Conservation (phyloP, 1,139 yeast genomes). For the Geotrichum cucujoidarum region DNA sequence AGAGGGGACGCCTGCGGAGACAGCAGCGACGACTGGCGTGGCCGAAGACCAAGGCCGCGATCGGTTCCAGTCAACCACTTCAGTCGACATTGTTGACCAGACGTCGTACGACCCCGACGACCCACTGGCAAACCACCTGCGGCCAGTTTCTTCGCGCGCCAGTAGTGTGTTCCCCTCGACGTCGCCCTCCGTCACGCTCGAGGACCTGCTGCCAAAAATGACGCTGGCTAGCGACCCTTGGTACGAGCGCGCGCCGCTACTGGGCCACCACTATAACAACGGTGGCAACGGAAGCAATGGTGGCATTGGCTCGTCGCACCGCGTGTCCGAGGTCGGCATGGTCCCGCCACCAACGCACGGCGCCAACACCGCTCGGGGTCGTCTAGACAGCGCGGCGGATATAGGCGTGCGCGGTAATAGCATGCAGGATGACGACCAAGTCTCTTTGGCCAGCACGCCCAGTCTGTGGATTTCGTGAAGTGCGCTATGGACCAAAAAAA, state of each 20-base stretch:
- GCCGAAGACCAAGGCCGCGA: not conserved
- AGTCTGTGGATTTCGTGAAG: slow-evolving; percentile 11
- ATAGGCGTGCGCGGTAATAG: not conserved
- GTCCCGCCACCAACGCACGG: not conserved
- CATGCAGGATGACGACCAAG: slow-evolving; percentile 6
- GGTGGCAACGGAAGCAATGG: no score
- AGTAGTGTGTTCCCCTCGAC: not conserved
- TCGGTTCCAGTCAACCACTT: slow-evolving; percentile 4
- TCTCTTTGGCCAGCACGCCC: slow-evolving; percentile 6
- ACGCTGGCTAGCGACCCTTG: slow-evolving; percentile 3
- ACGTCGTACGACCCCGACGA: slow-evolving; percentile 4
- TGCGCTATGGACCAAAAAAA: no score
- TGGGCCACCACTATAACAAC: no score
- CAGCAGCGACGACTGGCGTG: no score
- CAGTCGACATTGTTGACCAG: slow-evolving; percentile 13
- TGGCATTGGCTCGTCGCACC: not conserved
- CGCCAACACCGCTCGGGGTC: not conserved
- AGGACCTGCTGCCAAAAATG: slow-evolving; percentile 11
- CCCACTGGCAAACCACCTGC: slow-evolving; percentile 2
- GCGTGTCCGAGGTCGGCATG: slow-evolving; percentile 1
- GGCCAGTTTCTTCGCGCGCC: not conserved
- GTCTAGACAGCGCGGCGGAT: slow-evolving; percentile 13
- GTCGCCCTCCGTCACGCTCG: not conserved
- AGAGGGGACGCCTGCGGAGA: no score
- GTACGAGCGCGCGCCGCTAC: slow-evolving; percentile 8